Base-by-base conservation (phyloP, 2,329 filamentous ascomycete species). In the Claviceps sp. region DNA sequence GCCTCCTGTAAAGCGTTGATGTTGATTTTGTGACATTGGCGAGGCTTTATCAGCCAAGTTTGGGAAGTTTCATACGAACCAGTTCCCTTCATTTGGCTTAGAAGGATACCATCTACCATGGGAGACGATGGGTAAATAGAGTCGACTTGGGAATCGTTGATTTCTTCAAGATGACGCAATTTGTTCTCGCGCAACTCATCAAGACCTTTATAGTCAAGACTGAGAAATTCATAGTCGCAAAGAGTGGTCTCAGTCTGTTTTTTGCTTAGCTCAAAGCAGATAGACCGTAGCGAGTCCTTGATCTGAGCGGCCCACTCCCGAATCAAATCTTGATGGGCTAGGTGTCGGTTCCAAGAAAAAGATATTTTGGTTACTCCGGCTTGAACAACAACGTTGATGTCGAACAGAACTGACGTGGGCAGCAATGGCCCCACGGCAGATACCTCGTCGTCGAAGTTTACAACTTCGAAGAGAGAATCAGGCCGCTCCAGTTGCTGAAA, bases 51-150 rank as follows among this genome's bases (percentile, higher is more conserved):
- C 18, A 47, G 37, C 43, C 44, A 51, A 2, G 37, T 51, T 47
- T 47, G 44, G 24, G 50, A 51, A 20, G 50, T 51, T n/a, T 51
- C 50, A 30, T 51, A 51, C 5, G 44, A 47, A 18, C 46, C 54
- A 37, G 42, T 51, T 44, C 48, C 44, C n/a, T 51, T 51, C 22
- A 51, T 41, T 42, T 60, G 59, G 47, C 60, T 66, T 18, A 66
- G 54, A 3, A 67, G 58, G 9, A 69, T 58, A 16, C 64, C 65
- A 13, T 63, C 58, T 38, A 67, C 65, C 52, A 64, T 60, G 0
- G 62, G 60, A 1, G 65, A 62, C 46, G 61, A 67, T 1, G 66
- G 65, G 14, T 61, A 63, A 1, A 67, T 56, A 37, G 63, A 60
- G n/a, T 67, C 60, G 13, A 68, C 54, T 37, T 37, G 34, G 3